Base-by-base conservation (phyloP, 108 stramenopile genomes). In the Cyclotella choctawhatcheeana region DNA sequence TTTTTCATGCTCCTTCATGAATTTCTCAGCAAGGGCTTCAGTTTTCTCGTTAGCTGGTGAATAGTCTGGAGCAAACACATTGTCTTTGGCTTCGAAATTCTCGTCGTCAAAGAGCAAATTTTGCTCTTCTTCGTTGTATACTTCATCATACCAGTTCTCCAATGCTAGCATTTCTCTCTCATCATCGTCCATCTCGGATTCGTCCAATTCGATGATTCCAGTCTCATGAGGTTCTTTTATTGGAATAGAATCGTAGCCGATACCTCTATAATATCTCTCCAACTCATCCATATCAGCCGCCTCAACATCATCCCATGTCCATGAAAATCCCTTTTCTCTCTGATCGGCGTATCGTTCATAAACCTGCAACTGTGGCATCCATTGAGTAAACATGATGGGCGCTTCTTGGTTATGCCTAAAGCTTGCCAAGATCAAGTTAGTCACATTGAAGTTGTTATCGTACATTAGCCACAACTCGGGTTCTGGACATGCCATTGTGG, bases 91-190 rank as follows among this genome's bases (percentile, higher is more conserved):
- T 67, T 83, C 77, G 48, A 94, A 83, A 56, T 78, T 85, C 32
- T 93, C 90, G 35, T 89, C 88, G 69, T 93, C 92, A 69, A 94
- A 94, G 48, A 91, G 86, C 48, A 89, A 79, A 56, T 84, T 73
- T 63, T 94, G 89, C 76, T 71, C 72, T 63, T 94, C 93, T n/a
- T 84, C 80, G 58, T 91, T 90, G 83, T 91, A 94, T 1, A 94
- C 93, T 51, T 94, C 93, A 26, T 81, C 75, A 86, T 90, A 89
- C 93, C 93, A 94, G 32, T 85, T 84, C 52, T 90, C 86, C 66
- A 92, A 85, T 20, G 88, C 90, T 20, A 87, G 77, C 93, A 94
- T 94, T 44, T 90, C 86, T 22, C 89, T 76, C 65, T 94, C 93
- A 61, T 94, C 90, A 62, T 90, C 89, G 62, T 94, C 93, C 69